Base-by-base conservation (phyloP, 164 flowering plant genomes). In the Stephania cephalantha region DNA sequence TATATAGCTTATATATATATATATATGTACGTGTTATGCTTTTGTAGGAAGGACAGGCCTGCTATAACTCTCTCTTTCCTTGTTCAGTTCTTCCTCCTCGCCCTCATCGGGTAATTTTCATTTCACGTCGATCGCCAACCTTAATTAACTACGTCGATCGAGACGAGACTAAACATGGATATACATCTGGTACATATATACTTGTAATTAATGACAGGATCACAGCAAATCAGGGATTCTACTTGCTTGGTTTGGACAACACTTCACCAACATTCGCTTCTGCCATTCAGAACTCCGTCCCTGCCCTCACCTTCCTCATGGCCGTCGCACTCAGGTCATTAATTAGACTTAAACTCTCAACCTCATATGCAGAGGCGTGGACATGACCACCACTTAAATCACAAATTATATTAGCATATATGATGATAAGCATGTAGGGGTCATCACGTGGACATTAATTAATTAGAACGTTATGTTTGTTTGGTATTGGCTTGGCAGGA, bases 181-280 rank as follows among this genome's bases (percentile, higher is more conserved):
- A 25, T 25, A 25, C 25, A 25, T 25, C 0, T 35, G 42, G 1
- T 35, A 35, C 4, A 35, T 35, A 35, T 1, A 35, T 35, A 35
- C 42, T 35, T 18, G 17, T 69, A 17, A 29, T 46, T 69, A 17
- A 29, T 46, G 18, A 77, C 91, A 95, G 99, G 80, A 96, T 96
- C 29, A 96, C 98, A 48, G 97, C 98, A 70, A 96, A 94, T 75
- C 99, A 96, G 87, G 99, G 97, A 46, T 96, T 96, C 86, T 96
- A 96, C 89, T 85, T 96, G 85, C 76, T 96, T 85, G 99, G 99
- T 2, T 77, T 96, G 72, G 97, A 94, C 78, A 86, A 92, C 86
- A 96, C 99, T 0, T 90, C 99, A 0, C 99, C 99, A 0, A 96
- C 99, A 63, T 96, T 96, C 70, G 99, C 99, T 8, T 96, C 99